Evolutionary conservation across 495 filamentous ascomycete species (phyloP).

Genomic region (Hypomontagnella monticulosa): DNA sequence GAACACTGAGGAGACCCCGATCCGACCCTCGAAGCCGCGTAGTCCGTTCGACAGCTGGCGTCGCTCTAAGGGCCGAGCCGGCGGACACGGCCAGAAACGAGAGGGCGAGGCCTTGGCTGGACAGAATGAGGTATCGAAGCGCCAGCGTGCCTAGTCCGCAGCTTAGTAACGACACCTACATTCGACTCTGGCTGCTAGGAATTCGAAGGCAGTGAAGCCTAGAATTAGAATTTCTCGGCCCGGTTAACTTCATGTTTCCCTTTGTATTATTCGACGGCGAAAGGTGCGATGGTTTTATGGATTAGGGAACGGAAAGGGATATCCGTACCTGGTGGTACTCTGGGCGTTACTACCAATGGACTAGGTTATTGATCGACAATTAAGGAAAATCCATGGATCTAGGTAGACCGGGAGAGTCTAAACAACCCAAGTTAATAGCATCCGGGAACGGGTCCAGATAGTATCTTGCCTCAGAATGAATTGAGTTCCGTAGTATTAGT

Average conservation of each 20-base stretch:
- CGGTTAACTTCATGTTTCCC: conserved; percentile 7
- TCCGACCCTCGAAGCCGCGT: conserved; percentile 50
- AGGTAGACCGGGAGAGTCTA: neutral
- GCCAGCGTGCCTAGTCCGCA: conserved; percentile 48
- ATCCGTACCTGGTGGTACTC: conserved; percentile 13
- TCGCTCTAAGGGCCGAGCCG: conserved; percentile 63
- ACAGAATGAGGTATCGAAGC: conserved; percentile 45
- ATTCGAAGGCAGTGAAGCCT: conserved; percentile 3
- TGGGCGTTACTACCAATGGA: conserved; percentile 11
- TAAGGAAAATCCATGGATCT: neutral
- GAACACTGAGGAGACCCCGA: conserved; percentile 38
- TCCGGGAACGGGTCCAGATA: conserved; percentile 8
- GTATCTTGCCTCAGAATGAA: conserved; percentile 34
- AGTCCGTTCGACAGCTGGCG: conserved; percentile 75
- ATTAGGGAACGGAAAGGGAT: conserved; percentile 24
- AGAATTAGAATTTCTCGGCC: neutral
- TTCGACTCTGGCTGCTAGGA: conserved; percentile 9
- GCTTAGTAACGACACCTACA: conserved; percentile 1
- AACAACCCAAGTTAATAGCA: conserved; percentile 16
- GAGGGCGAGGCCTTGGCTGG: conserved; percentile 50
- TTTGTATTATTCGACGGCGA: conserved; percentile 18
- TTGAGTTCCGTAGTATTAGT: conserved; percentile 5
- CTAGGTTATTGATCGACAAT: neutral
- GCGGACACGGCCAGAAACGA: conserved; percentile 54
- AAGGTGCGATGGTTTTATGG: too few relatives aligned